phyloP scores from a whole-genome alignment of 164 flowering plant genomes.

The Umbellularia californica region DNA sequence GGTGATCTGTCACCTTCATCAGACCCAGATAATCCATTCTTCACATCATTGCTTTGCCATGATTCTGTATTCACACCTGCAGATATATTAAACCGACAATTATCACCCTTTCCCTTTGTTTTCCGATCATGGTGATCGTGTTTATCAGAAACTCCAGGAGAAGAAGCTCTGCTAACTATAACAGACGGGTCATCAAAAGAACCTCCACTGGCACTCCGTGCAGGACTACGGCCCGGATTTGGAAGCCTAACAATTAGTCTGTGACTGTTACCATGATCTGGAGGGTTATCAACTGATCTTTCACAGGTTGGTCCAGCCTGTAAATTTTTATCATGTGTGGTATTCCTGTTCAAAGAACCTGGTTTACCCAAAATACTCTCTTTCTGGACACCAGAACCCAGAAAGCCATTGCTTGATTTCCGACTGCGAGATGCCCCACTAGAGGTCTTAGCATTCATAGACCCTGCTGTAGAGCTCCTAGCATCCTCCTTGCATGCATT shows the following conservation, averaged over 20 bases:
- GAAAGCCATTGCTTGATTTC: conserved; percentile 53
- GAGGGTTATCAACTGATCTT: conserved; percentile 33
- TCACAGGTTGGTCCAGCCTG: conserved; percentile 42
- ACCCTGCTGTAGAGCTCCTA: conserved; percentile 61
- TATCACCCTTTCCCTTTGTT: conserved; percentile 44
- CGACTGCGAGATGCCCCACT: conserved; percentile 50
- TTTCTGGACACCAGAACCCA: conserved; percentile 40
- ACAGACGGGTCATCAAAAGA: conserved; percentile 39
- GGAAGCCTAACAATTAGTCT: conserved; percentile 78
- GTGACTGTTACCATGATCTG: conserved; percentile 52
- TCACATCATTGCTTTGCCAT: conserved; percentile 59
- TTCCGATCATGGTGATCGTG: conserved; percentile 45
- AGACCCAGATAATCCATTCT: conserved; percentile 44
- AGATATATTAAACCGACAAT: conserved; percentile 24
- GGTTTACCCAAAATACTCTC: conserved; percentile 42
- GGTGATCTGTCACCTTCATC: conserved; percentile 57
- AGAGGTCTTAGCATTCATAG: conserved; percentile 47
- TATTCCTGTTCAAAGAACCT: conserved; percentile 35
- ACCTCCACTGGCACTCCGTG: conserved; percentile 39
- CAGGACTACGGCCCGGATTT: conserved; percentile 51
- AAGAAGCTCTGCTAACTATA: conserved; percentile 38
- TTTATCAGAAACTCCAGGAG: conserved; percentile 58
- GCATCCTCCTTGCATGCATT: conserved; percentile 64
- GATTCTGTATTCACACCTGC: conserved; percentile 50
- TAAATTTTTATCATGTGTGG: conserved; percentile 43